Evolutionary conservation across 345 rosid species (phyloP).

Genomic region (Syzygium aromaticum): DNA sequence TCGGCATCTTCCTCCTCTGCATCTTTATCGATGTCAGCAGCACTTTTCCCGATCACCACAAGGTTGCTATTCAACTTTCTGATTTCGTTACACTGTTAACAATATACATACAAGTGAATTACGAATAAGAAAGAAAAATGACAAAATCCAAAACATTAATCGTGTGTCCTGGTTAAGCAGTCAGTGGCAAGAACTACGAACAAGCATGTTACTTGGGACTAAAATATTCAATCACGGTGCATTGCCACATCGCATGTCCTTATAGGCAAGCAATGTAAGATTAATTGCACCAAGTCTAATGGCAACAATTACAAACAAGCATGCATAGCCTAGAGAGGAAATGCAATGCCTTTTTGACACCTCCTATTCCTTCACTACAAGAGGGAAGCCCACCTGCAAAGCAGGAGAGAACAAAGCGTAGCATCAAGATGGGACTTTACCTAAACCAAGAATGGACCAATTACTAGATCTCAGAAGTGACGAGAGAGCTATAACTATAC

Average conservation of each 20-base stretch:
- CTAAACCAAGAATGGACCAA: neutral
- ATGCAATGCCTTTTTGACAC: neutral
- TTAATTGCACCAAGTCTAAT: neutral
- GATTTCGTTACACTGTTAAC: slow-evolving; percentile 68
- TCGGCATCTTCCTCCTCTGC: slow-evolving; percentile 74
- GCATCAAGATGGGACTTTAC: neutral
- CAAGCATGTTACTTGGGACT: neutral
- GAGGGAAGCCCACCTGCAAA: neutral
- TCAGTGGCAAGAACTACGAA: neutral
- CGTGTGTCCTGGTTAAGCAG: neutral
- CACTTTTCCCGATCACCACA: slow-evolving; percentile 61
- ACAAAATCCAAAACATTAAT: neutral
- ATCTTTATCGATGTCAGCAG: slow-evolving; percentile 60
- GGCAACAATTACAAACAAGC: neutral
- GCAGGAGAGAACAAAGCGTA: neutral
- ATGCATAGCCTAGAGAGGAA: neutral
- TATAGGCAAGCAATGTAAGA: neutral
- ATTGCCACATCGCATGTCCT: neutral
- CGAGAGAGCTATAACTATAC: neutral
- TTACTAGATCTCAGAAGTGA: neutral
- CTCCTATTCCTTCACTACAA: neutral
- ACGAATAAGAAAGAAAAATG: neutral
- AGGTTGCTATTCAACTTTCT: slow-evolving; percentile 53
- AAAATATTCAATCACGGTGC: neutral
- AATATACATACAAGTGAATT: neutral